Evolutionary conservation across 306 rosid genomes (phyloP).

Genomic region (Arachis hypogaea): DNA sequence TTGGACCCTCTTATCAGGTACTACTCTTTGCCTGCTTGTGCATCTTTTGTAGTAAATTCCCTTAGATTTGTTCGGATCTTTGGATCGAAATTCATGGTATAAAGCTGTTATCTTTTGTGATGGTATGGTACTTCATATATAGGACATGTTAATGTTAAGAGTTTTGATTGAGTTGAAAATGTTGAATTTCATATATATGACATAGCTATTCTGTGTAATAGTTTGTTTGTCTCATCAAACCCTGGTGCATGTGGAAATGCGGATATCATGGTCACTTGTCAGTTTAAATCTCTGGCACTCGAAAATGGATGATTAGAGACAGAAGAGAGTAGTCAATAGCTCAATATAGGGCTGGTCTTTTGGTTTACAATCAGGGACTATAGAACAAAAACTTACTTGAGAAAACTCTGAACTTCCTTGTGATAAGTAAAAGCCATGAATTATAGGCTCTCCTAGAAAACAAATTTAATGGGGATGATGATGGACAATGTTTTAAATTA

Average conservation of each 20-base stretch:
- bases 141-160: not conserved
- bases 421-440: not conserved
- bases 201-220: not conserved
- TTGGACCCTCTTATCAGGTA: slow-evolving; percentile 94
- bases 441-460: not conserved
- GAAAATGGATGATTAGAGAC: not conserved
- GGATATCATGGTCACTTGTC: not conserved
- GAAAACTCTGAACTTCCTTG: slow-evolving; percentile 7
- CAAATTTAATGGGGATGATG: not conserved
- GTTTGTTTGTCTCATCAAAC: not conserved
- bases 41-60: not conserved
- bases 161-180: slow-evolving; percentile 4
- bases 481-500: not conserved
- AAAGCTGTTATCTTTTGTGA: not conserved
- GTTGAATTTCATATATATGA: not conserved
- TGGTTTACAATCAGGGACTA: not conserved
- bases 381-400: not conserved
- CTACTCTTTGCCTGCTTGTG: slow-evolving; percentile 19
- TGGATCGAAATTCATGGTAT: not conserved
- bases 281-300: slow-evolving; percentile 8
- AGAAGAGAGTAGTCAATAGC: not conserved
- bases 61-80: slow-evolving; percentile 10
- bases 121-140: not conserved
- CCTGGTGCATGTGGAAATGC: not conserved
- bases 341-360: not conserved